Conservation (phyloP, 2,329 filamentous ascomycete genomes). For the Delphinella strobiligena region DNA sequence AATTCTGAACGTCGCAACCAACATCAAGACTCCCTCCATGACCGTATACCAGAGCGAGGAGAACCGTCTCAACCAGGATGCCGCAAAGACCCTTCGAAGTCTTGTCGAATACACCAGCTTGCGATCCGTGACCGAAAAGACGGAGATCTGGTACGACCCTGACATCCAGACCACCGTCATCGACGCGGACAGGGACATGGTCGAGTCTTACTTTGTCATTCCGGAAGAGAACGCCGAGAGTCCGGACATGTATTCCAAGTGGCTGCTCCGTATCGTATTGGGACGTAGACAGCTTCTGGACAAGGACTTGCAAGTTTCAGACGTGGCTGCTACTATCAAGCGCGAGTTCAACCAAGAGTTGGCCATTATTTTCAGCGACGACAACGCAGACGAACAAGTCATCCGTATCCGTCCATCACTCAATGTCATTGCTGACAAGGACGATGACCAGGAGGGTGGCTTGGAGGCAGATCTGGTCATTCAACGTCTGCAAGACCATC, state of each 20-base stretch:
- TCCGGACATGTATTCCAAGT: constrained; percentile 64
- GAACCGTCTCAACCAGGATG: constrained; percentile 55
- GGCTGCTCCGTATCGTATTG: constrained; percentile 86
- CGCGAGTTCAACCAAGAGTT: constrained; percentile 75
- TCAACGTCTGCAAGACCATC: constrained; percentile 80
- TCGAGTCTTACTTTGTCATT: constrained; percentile 93
- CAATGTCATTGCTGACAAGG: constrained; percentile 46
- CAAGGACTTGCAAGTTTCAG: constrained; percentile 81
- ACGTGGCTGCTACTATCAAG: constrained; percentile 83
- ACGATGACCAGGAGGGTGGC: constrained; percentile 61
- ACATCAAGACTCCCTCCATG: constrained; percentile 99
- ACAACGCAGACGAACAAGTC: constrained; percentile 91
- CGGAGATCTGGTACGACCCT: constrained; percentile 96
- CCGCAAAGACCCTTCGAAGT: constrained; percentile 75
- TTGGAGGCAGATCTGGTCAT: constrained; percentile 81
- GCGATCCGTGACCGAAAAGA: constrained; percentile 78
- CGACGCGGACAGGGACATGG: constrained; percentile 78
- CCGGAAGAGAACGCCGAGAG: constrained; percentile 66
- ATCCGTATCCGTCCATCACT: constrained; percentile 60
- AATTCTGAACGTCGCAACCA: constrained; percentile 93
- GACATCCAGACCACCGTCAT: constrained; percentile 79
- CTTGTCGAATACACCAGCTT: constrained; percentile 89
- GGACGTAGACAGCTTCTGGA: constrained; percentile 92
- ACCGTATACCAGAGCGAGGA: constrained; percentile 66
- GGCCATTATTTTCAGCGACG: constrained; percentile 91